These are phyloP conservation scores for Pistacia integerrima DNA, from an alignment of 345 rosid species.

Conservation along the genomic window DNA sequence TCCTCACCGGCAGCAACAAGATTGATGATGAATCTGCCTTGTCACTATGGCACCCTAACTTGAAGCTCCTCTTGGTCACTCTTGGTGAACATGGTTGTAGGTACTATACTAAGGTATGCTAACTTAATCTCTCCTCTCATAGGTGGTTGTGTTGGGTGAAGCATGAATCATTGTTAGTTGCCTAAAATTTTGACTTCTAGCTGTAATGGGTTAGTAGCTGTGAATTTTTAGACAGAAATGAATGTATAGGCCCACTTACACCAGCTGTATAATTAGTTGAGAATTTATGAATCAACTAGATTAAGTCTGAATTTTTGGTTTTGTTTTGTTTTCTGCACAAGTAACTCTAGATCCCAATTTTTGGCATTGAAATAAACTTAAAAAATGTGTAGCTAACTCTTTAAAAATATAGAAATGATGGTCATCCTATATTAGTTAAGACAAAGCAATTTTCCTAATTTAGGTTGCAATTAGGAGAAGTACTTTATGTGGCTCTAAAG, in stretches of 20 bases:
- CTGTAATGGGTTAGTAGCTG: not conserved
- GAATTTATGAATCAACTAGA: not conserved
- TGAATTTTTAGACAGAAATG: not conserved
- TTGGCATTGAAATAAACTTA: not conserved
- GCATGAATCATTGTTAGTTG: not conserved
- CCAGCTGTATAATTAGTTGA: not conserved
- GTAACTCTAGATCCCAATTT: not conserved
- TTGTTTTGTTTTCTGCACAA: not conserved
- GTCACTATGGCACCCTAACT: slow-evolving; percentile 82
- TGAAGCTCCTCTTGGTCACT: slow-evolving; percentile 88
- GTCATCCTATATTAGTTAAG: too few relatives aligned
- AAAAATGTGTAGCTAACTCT: too few relatives aligned
- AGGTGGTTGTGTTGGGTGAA: slow-evolving; percentile 4
- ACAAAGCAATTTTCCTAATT: too few relatives aligned
- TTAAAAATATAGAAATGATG: too few relatives aligned
- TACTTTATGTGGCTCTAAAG: not conserved
- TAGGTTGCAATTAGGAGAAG: not conserved
- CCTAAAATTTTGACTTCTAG: not conserved
- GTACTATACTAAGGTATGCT: slow-evolving; percentile 85
- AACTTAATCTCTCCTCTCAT: not conserved
- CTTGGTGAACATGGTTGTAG: slow-evolving; percentile 94
- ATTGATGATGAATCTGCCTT: slow-evolving; percentile 75
- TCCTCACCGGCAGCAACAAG: slow-evolving; percentile 82
- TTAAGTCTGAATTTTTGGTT: not conserved
- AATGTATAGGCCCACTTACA: not conserved